A percentile compares a stretch with the other conserved stretches of the same genome.
phyloP scores from a whole-genome alignment of 2,329 filamentous ascomycete species.

The Scedosporium dehoogii region DNA sequence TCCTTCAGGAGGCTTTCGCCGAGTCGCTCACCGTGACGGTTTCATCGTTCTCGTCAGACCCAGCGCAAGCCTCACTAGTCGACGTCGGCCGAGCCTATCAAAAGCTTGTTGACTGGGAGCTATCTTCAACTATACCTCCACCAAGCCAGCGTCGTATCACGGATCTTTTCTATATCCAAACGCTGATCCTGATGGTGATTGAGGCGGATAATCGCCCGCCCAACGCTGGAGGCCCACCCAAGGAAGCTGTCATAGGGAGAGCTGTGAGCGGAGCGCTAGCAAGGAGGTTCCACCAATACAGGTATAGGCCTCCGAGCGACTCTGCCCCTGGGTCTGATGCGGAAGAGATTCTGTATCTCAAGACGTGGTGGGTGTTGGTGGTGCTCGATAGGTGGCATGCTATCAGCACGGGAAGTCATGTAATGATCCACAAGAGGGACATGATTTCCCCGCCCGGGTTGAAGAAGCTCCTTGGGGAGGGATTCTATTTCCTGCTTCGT shows the following conservation, averaged over 20 bases:
- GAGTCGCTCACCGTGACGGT: conserved; percentile 53
- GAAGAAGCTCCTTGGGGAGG: conserved; percentile 49
- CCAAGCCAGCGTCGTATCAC: not conserved
- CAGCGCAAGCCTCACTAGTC: conserved; percentile 24
- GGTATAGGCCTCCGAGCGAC: not conserved
- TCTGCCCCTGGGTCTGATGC: conserved; percentile 39
- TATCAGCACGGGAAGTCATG: conserved; percentile 51
- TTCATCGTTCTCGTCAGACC: conserved; percentile 33
- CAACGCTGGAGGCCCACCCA: conserved; percentile 34
- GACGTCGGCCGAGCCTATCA: conserved; percentile 35
- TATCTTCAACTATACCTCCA: conserved; percentile 12
- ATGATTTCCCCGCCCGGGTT: conserved; percentile 52
- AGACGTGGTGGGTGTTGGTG: conserved; percentile 64
- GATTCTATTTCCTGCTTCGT: conserved; percentile 55
- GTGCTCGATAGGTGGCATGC: conserved; percentile 67
- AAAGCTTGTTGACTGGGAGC: conserved; percentile 43
- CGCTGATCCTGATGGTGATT: conserved; percentile 54
- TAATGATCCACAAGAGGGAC: conserved; percentile 52
- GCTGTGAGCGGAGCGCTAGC: conserved; percentile 57
- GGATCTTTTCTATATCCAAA: conserved; percentile 48
- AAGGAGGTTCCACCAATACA: conserved; percentile 46
- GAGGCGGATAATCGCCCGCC: conserved; percentile 50
- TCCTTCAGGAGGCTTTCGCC: conserved; percentile 53
- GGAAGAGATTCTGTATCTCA: conserved; percentile 50
- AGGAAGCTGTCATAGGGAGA: conserved; percentile 48